Conservation (phyloP, 164 flowering plant species). For the Macadamia tetraphylla region DNA sequence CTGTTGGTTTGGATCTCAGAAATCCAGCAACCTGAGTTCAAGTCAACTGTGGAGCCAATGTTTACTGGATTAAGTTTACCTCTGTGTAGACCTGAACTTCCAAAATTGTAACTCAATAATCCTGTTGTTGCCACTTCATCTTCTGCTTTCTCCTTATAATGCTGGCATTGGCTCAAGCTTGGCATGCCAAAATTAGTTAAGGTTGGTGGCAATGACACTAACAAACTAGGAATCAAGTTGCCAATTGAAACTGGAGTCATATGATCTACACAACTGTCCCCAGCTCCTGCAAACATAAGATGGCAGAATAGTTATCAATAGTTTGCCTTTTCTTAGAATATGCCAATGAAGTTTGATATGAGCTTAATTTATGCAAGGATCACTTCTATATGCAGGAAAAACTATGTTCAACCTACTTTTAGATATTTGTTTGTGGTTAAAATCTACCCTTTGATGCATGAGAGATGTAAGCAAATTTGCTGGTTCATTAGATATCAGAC, state of each 20-base stretch:
- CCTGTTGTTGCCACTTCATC: neutral
- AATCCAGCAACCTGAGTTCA: slow-evolving; percentile 9
- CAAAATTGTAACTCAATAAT: neutral
- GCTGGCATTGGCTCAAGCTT: neutral
- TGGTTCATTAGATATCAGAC: too few relatives aligned
- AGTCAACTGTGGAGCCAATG: slow-evolving; percentile 2
- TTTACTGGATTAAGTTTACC: slow-evolving; percentile 5
- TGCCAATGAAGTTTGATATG: too few relatives aligned
- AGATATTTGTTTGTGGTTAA: too few relatives aligned
- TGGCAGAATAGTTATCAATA: neutral
- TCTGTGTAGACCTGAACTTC: neutral
- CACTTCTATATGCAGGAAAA: too few relatives aligned
- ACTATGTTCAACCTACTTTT: too few relatives aligned
- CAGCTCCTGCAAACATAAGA: slow-evolving; percentile 12
- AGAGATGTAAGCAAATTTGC: neutral
- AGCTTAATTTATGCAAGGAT: too few relatives aligned
- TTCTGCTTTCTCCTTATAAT: neutral
- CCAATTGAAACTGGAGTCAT: slow-evolving; percentile 2
- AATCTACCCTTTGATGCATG: neutral
- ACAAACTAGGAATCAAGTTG: slow-evolving; percentile 4
- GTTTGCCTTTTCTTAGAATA: neutral
- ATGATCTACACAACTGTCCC: neutral
- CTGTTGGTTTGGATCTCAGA: slow-evolving; percentile 7
- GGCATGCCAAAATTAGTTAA: neutral
- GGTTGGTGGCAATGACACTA: slow-evolving; percentile 11